These are phyloP conservation scores for Radiomyces spectabilis DNA, from an alignment of 192 early-diverging fungal species.

Conservation along the genomic window DNA sequence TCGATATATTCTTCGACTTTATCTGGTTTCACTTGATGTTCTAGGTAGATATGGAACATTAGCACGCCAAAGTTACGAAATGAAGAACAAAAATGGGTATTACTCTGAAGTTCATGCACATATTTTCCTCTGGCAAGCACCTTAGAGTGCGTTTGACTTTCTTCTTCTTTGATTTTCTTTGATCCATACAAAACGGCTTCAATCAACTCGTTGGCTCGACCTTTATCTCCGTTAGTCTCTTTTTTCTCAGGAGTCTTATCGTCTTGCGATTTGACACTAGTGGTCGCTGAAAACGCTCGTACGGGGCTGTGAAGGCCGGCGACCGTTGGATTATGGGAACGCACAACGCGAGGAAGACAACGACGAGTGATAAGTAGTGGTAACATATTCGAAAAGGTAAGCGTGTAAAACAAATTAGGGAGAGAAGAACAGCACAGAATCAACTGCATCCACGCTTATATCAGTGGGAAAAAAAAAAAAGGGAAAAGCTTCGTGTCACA, in stretches of 20 bases:
- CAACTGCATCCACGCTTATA: too few relatives aligned
- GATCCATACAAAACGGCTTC: conserved; percentile 68
- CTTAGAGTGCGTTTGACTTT: conserved; percentile 63
- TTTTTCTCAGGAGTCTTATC: conserved; percentile 1
- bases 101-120: conserved; percentile 81
- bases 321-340: too few relatives aligned
- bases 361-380: neutral
- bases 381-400: too few relatives aligned
- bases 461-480: neutral
- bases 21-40: conserved; percentile 81
- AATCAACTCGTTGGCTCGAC: conserved; percentile 38
- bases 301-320: too few relatives aligned
- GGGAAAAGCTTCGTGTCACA: neutral
- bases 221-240: neutral
- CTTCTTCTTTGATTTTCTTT: conserved; percentile 53
- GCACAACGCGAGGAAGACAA: too few relatives aligned
- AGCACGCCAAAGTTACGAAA: conserved; percentile 3
- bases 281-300: too few relatives aligned
- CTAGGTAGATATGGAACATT: conserved; percentile 21
- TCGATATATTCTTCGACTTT: conserved; percentile 78
- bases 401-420: too few relatives aligned
- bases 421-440: too few relatives aligned
- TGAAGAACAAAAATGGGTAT: conserved; percentile 9
- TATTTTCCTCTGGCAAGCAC: conserved; percentile 79
- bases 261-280: too few relatives aligned